These are phyloP conservation scores for Emmonsiellopsis sp. DNA, from an alignment of 2,329 filamentous ascomycete species.

Conservation along the genomic window DNA sequence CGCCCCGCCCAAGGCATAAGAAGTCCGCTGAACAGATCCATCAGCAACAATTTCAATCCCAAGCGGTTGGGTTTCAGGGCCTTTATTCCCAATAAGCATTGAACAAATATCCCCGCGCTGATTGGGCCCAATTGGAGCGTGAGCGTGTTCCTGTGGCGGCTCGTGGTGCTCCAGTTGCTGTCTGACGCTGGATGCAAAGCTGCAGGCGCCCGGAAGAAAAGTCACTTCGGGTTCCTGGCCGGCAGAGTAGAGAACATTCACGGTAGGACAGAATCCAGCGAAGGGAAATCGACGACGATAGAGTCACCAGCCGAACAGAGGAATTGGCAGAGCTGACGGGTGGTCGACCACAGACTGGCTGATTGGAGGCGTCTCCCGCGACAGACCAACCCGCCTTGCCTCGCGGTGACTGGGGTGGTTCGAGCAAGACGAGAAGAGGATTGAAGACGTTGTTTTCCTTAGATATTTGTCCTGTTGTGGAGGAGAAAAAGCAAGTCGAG, in stretches of 20 bases:
- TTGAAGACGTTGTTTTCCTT: too few species aligned
- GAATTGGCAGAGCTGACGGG: neutral
- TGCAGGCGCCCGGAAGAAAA: neutral
- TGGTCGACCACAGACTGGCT: neutral
- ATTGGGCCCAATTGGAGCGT: neutral
- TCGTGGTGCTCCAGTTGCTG: conserved; percentile 2
- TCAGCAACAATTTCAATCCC: neutral
- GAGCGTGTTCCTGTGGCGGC: neutral
- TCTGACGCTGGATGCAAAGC: neutral
- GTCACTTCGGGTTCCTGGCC: neutral
- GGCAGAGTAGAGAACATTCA: neutral
- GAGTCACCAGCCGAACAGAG: neutral
- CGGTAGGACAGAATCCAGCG: neutral
- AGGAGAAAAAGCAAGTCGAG: neutral
- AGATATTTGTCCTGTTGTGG: neutral
- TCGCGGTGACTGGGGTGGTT: too few species aligned
- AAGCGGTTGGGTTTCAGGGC: neutral
- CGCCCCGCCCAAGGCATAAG: neutral
- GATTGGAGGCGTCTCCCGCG: neutral
- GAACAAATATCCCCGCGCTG: neutral
- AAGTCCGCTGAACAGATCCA: neutral
- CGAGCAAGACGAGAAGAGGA: too few species aligned
- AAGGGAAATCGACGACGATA: neutral
- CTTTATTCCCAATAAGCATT: neutral
- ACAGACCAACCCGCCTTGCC: too few species aligned